Evolutionary conservation across 2,329 filamentous ascomycete species (phyloP).

Genomic region (Fusarium scirpi): DNA sequence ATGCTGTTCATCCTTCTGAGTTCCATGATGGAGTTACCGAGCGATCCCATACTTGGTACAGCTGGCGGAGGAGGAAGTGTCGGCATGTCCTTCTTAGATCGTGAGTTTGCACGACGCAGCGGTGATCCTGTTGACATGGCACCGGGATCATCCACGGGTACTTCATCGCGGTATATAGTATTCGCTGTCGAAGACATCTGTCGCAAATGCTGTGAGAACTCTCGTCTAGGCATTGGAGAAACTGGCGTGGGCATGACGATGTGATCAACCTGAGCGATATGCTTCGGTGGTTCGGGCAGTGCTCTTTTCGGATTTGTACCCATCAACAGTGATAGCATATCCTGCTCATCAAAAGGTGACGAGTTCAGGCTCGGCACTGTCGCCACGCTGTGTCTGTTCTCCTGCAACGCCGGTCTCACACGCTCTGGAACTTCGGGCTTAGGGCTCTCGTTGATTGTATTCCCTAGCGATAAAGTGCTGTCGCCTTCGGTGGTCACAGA

Average conservation of each 20-base stretch:
- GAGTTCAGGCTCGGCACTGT: conserved; percentile 43
- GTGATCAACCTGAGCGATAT: conserved; percentile 47
- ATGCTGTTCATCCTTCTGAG: conserved; percentile 70
- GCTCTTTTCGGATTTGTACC: conserved; percentile 40
- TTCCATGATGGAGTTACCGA: conserved; percentile 62
- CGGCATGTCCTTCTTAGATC: conserved; percentile 27
- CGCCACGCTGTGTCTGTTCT: conserved; percentile 29
- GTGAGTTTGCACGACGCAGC: conserved; percentile 32
- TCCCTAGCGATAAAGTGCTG: conserved; percentile 16
- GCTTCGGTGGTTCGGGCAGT: conserved; percentile 49
- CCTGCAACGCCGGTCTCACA: conserved; percentile 7
- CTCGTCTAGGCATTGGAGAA: conserved; percentile 44
- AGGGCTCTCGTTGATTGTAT: conserved; percentile 26
- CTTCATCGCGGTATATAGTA: conserved; percentile 44
- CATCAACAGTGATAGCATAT: conserved; percentile 51
- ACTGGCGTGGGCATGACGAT: conserved; percentile 46
- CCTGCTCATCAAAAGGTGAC: conserved; percentile 51
- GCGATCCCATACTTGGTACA: conserved; percentile 29
- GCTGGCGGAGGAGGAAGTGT: conserved; percentile 8
- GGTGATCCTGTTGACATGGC: conserved; percentile 44
- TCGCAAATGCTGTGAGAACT: conserved; percentile 37
- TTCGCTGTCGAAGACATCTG: conserved; percentile 42
- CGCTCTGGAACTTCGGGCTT: conserved; percentile 20
- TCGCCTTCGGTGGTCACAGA: conserved; percentile 42
- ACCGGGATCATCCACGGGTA: conserved; percentile 18